A percentile compares a stretch with the other conserved stretches of the same genome.
Conservation (phyloP, 2,329 filamentous ascomycete genomes). For the Alternaria rosae region DNA sequence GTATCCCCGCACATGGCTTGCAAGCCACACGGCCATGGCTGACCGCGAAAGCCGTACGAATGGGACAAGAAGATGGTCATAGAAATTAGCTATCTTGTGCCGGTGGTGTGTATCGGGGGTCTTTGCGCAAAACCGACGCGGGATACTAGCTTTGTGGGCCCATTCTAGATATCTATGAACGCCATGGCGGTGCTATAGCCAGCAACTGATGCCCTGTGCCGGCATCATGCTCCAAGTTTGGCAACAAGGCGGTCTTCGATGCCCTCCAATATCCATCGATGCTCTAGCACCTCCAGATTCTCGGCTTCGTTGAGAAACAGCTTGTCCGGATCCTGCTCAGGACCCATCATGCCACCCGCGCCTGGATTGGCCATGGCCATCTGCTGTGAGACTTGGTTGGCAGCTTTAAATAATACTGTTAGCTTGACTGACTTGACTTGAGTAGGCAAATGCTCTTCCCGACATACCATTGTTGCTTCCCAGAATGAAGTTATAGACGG, state of each 20-base stretch:
- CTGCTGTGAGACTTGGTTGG: slow-evolving; percentile 87
- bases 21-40: slow-evolving; percentile 28
- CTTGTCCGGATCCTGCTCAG: slow-evolving; percentile 94
- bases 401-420: slow-evolving; percentile 65
- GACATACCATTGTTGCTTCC: slow-evolving; percentile 91
- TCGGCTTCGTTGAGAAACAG: slow-evolving; percentile 91
- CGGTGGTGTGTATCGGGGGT: slow-evolving; percentile 29
- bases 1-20: slow-evolving; percentile 19
- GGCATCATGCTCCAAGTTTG: slow-evolving; percentile 39
- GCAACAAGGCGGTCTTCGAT: slow-evolving; percentile 83
- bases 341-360: slow-evolving; percentile 83
- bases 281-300: slow-evolving; percentile 93
- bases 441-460: slow-evolving; percentile 1
- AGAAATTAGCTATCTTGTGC: slow-evolving; percentile 34
- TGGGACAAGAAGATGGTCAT: slow-evolving; percentile 37
- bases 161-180: slow-evolving; percentile 12
- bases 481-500: slow-evolving; percentile 95
- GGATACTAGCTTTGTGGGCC: slow-evolving; percentile 30
- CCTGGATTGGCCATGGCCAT: slow-evolving; percentile 78
- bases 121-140: slow-evolving; percentile 23
- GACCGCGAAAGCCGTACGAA: slow-evolving; percentile 30
- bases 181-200: slow-evolving; percentile 16
- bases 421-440: slow-evolving; percentile 41
- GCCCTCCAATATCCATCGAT: slow-evolving; percentile 88
- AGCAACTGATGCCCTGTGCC: slow-evolving; percentile 12